A percentile compares a stretch with the other conserved stretches of the same genome.
These are phyloP conservation scores for Xylariaceae sp. DNA, from an alignment of 2,329 filamentous ascomycete genomes.

Conservation along the genomic window DNA sequence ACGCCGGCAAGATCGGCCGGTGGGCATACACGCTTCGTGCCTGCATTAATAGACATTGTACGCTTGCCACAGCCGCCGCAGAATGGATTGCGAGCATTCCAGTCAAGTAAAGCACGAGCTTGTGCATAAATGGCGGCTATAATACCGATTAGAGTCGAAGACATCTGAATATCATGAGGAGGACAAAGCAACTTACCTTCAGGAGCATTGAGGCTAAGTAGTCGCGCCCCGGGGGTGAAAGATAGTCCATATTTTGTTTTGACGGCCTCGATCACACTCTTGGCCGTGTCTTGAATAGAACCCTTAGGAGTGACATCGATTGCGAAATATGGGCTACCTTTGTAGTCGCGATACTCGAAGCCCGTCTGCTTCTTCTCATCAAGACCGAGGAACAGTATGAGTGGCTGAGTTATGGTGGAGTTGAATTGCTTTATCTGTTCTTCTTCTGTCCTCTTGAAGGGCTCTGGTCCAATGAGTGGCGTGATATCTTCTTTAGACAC, in stretches of 20 bases:
- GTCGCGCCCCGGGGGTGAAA: slow-evolving; percentile 60
- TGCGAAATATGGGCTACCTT: slow-evolving; percentile 82
- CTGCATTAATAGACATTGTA: slow-evolving; percentile 75
- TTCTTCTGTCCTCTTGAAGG: slow-evolving; percentile 70
- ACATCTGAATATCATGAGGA: background rate
- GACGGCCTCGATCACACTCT: slow-evolving; percentile 56
- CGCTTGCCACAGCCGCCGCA: slow-evolving; percentile 84
- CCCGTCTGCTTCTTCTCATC: slow-evolving; percentile 58
- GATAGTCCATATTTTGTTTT: slow-evolving; percentile 58
- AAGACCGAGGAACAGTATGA: slow-evolving; percentile 81
- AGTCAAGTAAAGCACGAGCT: slow-evolving; percentile 83
- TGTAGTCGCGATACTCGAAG: slow-evolving; percentile 67
- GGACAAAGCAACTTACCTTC: slow-evolving; percentile 39
- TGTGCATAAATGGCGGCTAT: slow-evolving; percentile 87
- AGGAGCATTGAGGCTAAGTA: slow-evolving; percentile 43
- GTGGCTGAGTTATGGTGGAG: slow-evolving; percentile 63
- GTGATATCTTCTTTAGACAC: slow-evolving; percentile 67
- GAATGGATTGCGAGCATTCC: slow-evolving; percentile 90
- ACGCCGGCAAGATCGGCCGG: slow-evolving; percentile 59
- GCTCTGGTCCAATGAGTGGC: slow-evolving; percentile 66
- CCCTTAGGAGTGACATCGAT: slow-evolving; percentile 79
- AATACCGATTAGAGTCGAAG: slow-evolving; percentile 1
- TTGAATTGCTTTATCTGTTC: slow-evolving; percentile 72
- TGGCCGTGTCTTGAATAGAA: slow-evolving; percentile 59
- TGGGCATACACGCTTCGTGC: slow-evolving; percentile 78